These are phyloP conservation scores for Diversispora epigaea DNA, from an alignment of 192 early-diverging fungal species.

Conservation along the genomic window DNA sequence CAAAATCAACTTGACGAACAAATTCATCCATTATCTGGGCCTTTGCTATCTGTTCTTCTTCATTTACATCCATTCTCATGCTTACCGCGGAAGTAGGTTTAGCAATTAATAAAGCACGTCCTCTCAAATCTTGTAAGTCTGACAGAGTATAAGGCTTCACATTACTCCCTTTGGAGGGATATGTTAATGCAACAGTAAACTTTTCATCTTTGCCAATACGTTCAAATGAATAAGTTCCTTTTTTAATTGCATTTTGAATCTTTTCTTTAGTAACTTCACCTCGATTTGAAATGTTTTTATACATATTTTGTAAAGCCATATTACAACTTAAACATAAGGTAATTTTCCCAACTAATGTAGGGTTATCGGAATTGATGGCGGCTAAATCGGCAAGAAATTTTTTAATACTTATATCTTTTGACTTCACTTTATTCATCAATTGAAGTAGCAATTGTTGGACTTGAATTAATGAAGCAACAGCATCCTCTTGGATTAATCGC, in stretches of 20 bases:
- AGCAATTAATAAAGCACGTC: constrained; percentile 33
- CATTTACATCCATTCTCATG: no score
- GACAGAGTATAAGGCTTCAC: constrained; percentile 2
- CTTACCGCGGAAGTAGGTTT: background rate
- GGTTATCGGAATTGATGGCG: background rate
- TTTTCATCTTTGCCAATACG: background rate
- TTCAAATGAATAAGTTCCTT: constrained; percentile 28
- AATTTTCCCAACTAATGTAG: constrained; percentile 17
- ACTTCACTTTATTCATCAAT: constrained; percentile 1
- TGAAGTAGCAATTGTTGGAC: constrained; percentile 27
- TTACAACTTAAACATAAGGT: constrained; percentile 23
- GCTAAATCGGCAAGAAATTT: constrained; percentile 6
- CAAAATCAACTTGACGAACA: constrained; percentile 34
- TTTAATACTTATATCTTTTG: background rate
- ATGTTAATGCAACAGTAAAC: constrained; percentile 20
- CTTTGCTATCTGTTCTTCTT: background rate
- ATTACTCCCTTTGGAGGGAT: background rate
- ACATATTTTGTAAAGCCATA: constrained; percentile 31
- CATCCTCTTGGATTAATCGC: constrained; percentile 27
- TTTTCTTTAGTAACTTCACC: constrained; percentile 33
- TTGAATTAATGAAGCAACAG: constrained; percentile 21
- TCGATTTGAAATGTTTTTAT: constrained; percentile 25
- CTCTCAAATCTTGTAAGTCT: constrained; percentile 33
- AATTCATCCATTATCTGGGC: constrained; percentile 17
- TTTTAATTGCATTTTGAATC: constrained; percentile 25